Base-by-base conservation (phyloP, 768 basidiomycete species). In the Calocybe gangraenosa region DNA sequence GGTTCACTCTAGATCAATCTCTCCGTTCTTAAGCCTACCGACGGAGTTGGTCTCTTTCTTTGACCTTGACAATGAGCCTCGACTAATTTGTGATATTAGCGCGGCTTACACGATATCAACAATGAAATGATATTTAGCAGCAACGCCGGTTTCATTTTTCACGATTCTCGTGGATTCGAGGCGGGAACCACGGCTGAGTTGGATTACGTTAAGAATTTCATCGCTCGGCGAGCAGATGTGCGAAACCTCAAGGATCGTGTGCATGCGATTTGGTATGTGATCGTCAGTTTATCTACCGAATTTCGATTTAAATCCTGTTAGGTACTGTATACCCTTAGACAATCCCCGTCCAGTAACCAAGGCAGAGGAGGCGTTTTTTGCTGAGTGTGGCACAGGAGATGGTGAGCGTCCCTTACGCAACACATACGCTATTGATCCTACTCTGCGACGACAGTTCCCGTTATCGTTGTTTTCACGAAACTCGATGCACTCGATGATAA, bases 131-230 rank as follows among this genome's bases (percentile, higher is more conserved):
- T 46, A 2, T 50, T 50, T 44, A 46, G 38, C 30, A 50, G 49
- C 40, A 50, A 42, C 18, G 40, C 49, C 15, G n/a, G 31, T 3
- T 50, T 50, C 32, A 46, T 46, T 5, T 50, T 50, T 13, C 49
- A 50, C 17, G 49, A 50, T 19, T 50, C 49, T 25, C 44, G 49
- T 20, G 49, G 49, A 2, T 50, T 50, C 20, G 58, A 59, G 49
- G 46, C 56, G 3, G 58, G 58, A 9, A 40, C 42, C 17, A 41
- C 40, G 2, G 17, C 31, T 2, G 52, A 51, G 22, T 33, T 51
- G 14, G 37, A 36, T 5, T 17, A 40, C 1, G 47, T 49, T 3
- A 50, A 51, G 40, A 18, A 20, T 7, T 56, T 53, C 17, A 33
- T 56, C 25, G 18, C 7, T 7, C 18, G 20, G 11, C 42, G 51